These are phyloP conservation scores for Colletotrichum lindemuthianum DNA, from an alignment of 2,329 filamentous ascomycete genomes.

Conservation along the genomic window DNA sequence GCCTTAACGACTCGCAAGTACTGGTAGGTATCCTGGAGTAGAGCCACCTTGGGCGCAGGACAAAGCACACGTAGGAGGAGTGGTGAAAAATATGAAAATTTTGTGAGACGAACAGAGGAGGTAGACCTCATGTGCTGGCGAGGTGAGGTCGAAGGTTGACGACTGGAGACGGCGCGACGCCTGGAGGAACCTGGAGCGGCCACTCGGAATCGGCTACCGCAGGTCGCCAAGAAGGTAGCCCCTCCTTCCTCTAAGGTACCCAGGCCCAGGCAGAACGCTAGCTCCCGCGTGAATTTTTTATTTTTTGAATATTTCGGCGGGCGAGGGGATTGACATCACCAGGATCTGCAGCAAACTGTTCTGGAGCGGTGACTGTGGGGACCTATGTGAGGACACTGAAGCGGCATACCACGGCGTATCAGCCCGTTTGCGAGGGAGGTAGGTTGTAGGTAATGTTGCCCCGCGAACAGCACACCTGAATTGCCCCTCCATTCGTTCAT, in stretches of 20 bases:
- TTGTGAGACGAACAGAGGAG: not conserved
- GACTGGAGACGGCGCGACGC: too few relatives aligned
- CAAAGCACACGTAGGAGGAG: constrained; percentile 11
- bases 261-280: not conserved
- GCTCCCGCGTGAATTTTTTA: not conserved
- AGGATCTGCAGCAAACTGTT: constrained; percentile 20
- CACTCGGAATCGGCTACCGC: too few relatives aligned
- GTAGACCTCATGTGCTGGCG: not conserved
- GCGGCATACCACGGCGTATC: constrained; percentile 3
- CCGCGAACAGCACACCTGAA: constrained; percentile 21
- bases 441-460: constrained; percentile 9
- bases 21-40: not conserved
- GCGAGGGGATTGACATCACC: constrained; percentile 30
- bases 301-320: too few relatives aligned
- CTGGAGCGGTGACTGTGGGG: constrained; percentile 11
- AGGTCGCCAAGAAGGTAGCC: not conserved
- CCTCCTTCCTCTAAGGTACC: constrained; percentile 10
- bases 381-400: constrained; percentile 17
- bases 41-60: constrained; percentile 6
- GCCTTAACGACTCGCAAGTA: constrained; percentile 30
- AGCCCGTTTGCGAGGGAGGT: constrained; percentile 24
- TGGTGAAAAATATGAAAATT: not conserved
- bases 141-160: constrained; percentile 2
- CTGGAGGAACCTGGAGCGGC: too few relatives aligned
- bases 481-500: constrained; percentile 27